phyloP scores from a whole-genome alignment of 257 asterid genomes.

The Thymus mandschuricus region DNA sequence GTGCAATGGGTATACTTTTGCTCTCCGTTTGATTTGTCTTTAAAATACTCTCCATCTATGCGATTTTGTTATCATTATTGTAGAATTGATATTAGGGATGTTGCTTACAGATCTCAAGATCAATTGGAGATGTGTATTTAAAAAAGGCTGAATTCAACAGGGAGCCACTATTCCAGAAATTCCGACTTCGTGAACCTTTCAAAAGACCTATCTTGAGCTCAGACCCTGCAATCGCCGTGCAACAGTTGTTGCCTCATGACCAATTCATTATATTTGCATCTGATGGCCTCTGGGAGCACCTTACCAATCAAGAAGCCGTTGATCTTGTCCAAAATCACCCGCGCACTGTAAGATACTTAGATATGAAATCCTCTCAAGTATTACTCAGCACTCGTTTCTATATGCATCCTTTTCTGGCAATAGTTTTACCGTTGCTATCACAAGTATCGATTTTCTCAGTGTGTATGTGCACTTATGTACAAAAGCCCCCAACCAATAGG shows the following conservation, averaged over 20 bases:
- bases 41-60: background rate
- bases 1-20: background rate
- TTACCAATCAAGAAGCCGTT: conserved; percentile 70
- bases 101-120: conserved; percentile 56
- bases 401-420: background rate
- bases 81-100: conserved; percentile 23
- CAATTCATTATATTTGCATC: conserved; percentile 72
- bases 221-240: conserved; percentile 59
- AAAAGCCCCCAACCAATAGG: background rate
- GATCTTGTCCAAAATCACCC: conserved; percentile 68
- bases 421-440: background rate
- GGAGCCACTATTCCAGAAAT: conserved; percentile 68
- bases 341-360: conserved; percentile 52
- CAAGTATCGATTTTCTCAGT: background rate
- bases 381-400: background rate
- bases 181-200: conserved; percentile 69
- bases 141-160: conserved; percentile 67
- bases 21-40: conserved; percentile 6
- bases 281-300: conserved; percentile 82
- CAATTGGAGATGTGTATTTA: conserved; percentile 72
- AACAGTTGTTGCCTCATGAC: conserved; percentile 63
- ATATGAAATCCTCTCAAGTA: conserved; percentile 11
- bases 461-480: background rate
- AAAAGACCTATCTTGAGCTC: conserved; percentile 67
- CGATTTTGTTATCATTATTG: background rate